These are phyloP conservation scores for Ogataea pilisensis DNA, from an alignment of 805 yeast genomes.

Conservation along the genomic window DNA sequence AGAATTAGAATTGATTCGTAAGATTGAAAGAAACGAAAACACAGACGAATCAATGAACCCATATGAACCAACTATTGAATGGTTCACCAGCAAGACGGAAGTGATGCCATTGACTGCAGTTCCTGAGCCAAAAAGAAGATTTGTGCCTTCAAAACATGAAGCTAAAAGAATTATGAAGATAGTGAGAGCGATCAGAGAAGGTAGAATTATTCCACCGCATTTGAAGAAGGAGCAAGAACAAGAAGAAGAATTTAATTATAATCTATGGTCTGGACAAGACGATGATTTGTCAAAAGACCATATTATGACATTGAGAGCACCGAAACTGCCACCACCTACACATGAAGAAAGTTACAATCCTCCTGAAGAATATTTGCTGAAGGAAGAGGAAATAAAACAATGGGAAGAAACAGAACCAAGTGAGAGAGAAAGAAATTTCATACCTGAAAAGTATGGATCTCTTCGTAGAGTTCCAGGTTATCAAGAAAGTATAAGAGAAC, in stretches of 20 bases:
- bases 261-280: constrained; percentile 80
- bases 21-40: constrained; percentile 78
- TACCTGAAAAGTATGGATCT: constrained; percentile 79
- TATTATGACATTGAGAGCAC: constrained; percentile 90
- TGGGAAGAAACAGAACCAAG: constrained; percentile 69
- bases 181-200: constrained; percentile 94
- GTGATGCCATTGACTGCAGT: constrained; percentile 88
- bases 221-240: constrained; percentile 47
- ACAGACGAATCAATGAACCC: constrained; percentile 81
- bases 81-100: constrained; percentile 86
- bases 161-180: constrained; percentile 95
- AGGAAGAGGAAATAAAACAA: constrained; percentile 67
- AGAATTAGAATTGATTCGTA: constrained; percentile 83
- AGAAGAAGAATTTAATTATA: constrained; percentile 53
- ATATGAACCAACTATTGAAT: constrained; percentile 90
- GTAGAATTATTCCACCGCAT: constrained; percentile 79
- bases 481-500: constrained; percentile 76
- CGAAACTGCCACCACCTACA: constrained; percentile 93
- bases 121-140: constrained; percentile 97
- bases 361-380: constrained; percentile 87
- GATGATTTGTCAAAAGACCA: constrained; percentile 61
- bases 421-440: constrained; percentile 73
- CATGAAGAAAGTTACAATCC: constrained; percentile 97
- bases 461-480: constrained; percentile 94
- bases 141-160: constrained; percentile 94